These are phyloP conservation scores for Malus sieversii DNA, from an alignment of 306 rosid genomes.

Conservation along the genomic window DNA sequence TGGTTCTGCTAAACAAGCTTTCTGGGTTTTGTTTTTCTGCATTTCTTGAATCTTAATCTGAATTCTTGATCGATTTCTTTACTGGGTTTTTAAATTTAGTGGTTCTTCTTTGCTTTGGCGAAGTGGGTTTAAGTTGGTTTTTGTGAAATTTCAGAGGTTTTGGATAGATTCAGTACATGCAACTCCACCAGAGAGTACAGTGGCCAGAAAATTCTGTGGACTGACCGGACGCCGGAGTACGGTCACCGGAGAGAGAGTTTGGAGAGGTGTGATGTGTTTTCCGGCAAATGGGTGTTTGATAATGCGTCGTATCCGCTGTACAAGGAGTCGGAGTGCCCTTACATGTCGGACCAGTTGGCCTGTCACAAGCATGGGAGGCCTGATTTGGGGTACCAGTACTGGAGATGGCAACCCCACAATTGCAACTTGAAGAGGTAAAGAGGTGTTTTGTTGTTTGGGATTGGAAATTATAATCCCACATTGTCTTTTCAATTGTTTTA, in stretches of 20 bases:
- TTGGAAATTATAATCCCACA: neutral
- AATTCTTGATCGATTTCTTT: neutral
- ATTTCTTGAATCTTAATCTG: neutral
- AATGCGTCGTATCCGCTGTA: conserved; percentile 70
- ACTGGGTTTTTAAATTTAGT: conserved; percentile 5
- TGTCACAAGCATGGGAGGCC: conserved; percentile 89
- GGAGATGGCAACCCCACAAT: conserved; percentile 95
- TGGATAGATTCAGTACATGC: conserved; percentile 87
- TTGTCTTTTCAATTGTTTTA: neutral
- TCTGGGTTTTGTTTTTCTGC: neutral
- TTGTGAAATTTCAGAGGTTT: conserved; percentile 39
- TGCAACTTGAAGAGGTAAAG: conserved; percentile 93
- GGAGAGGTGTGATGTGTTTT: conserved; percentile 66
- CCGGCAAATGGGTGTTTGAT: conserved; percentile 87
- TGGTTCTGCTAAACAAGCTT: conserved; percentile 5
- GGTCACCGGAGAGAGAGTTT: conserved; percentile 33
- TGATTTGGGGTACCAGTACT: conserved; percentile 72
- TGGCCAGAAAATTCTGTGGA: conserved; percentile 61
- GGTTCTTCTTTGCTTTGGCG: conserved; percentile 15
- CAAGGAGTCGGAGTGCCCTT: conserved; percentile 67
- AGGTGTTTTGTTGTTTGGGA: conserved; percentile 25
- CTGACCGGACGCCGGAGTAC: conserved; percentile 6
- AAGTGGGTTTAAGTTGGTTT: conserved; percentile 20
- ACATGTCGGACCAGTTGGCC: conserved; percentile 97
- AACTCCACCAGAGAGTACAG: conserved; percentile 69